Evolutionary conservation across 2,329 filamentous ascomycete species (phyloP).

Genomic region (Graphilbum sp.): DNA sequence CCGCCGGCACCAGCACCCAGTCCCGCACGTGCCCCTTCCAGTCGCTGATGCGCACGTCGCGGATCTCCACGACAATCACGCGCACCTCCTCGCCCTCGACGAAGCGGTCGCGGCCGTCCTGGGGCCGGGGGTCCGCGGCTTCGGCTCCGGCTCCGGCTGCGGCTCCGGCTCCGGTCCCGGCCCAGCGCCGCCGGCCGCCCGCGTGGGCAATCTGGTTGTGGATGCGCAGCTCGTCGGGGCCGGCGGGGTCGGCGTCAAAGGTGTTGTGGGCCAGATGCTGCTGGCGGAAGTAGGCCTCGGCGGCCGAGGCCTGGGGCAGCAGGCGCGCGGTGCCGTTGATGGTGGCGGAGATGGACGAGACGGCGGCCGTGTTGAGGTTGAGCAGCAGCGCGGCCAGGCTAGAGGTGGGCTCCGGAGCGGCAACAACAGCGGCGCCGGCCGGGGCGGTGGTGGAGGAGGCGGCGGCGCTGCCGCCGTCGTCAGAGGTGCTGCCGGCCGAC

Average conservation of each 20-base stretch:
- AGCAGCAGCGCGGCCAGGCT: conserved; percentile 70
- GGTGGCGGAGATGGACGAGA: conserved; percentile 80
- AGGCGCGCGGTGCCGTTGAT: conserved; percentile 79
- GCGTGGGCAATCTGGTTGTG: conserved; percentile 16
- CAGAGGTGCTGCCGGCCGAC: conserved; percentile 42
- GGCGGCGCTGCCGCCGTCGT: conserved; percentile 1
- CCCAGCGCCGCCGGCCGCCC: conserved; percentile 14
- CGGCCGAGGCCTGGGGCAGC: conserved; percentile 54
- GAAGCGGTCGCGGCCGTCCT: conserved; percentile 46
- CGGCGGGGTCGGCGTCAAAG: conserved; percentile 40
- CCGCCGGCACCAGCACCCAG: conserved; percentile 33
- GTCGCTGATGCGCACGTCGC: conserved; percentile 75
- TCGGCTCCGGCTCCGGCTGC: conserved; percentile 15
- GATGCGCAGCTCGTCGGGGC: conserved; percentile 22
- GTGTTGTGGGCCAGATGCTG: conserved; percentile 86
- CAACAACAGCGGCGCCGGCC: not conserved
- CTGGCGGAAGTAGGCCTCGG: conserved; percentile 71
- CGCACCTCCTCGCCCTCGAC: conserved; percentile 70
- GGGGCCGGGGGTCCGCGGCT: conserved; percentile 17
- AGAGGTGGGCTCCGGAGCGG: conserved; percentile 40
- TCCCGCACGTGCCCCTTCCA: conserved; percentile 92
- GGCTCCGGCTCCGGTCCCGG: conserved; percentile 12
- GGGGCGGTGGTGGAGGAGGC: not conserved
- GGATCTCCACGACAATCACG: conserved; percentile 73
- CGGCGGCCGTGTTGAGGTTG: conserved; percentile 77